Percentiles rank a stretch among this genome's conserved stretches.
Evolutionary conservation across 2,329 filamentous ascomycete species (phyloP).

Genomic region (Zasmidium citrigriseum): DNA sequence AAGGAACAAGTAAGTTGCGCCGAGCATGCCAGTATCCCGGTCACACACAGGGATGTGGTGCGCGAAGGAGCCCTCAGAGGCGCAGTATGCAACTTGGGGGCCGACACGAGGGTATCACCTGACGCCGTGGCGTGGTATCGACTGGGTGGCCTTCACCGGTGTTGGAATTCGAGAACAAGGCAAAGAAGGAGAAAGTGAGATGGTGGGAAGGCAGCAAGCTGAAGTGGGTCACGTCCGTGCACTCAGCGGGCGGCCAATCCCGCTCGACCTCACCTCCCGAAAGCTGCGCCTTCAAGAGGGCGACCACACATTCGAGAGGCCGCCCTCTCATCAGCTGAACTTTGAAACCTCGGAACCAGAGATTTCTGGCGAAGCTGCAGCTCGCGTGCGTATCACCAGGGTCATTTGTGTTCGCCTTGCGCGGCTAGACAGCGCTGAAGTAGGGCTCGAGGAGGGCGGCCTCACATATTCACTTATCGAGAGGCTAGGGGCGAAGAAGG

Average conservation of each 20-base stretch:
- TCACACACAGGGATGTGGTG: neutral
- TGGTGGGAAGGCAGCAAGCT: neutral
- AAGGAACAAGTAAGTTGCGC: neutral
- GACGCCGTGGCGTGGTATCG: too few relatives aligned
- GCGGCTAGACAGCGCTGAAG: neutral
- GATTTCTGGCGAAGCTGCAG: too few relatives aligned
- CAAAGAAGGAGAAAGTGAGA: neutral
- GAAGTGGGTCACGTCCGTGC: neutral
- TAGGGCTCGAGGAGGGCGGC: neutral
- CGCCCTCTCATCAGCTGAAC: neutral
- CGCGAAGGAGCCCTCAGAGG: too few relatives aligned
- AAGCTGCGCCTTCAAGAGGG: neutral
- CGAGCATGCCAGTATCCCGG: neutral
- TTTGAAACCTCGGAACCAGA: too few relatives aligned
- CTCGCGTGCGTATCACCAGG: too few relatives aligned
- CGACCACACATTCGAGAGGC: neutral
- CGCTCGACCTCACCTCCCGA: neutral
- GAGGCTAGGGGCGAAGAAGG: neutral
- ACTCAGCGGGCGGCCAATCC: neutral
- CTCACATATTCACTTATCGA: neutral
- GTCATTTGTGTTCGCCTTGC: neutral
- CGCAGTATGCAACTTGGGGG: too few relatives aligned
- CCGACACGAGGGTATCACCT: too few relatives aligned
- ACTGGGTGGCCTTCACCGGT: too few relatives aligned
- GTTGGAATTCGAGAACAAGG: neutral